Evolutionary conservation across 306 rosid genomes (phyloP).

Genomic region (Aeschynomene evenia): DNA sequence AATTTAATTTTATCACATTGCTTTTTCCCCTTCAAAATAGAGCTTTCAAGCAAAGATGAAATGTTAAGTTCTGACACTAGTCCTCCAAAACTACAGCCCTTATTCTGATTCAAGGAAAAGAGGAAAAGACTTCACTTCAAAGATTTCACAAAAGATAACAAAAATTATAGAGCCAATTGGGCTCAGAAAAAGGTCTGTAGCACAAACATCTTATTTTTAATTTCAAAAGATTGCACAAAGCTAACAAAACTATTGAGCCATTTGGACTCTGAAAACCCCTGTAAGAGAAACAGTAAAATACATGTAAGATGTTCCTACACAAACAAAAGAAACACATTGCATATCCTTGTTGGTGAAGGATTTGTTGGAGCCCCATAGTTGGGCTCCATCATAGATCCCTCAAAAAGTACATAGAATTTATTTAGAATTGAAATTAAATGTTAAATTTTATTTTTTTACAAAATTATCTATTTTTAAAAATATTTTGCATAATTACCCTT

Average conservation of each 20-base stretch:
- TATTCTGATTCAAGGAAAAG: neutral
- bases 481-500: too few species aligned
- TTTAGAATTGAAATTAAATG: too few species aligned
- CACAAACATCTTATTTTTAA: neutral
- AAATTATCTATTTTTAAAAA: too few species aligned
- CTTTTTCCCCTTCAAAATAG: neutral
- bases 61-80: neutral
- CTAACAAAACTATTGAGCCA: neutral
- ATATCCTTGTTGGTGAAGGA: too few species aligned
- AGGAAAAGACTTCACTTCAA: neutral
- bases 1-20: too few species aligned
- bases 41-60: neutral
- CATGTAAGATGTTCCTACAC: neutral
- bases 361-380: too few species aligned
- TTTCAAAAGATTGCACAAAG: neutral
- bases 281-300: slow-evolving; percentile 14
- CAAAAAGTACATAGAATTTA: too few species aligned
- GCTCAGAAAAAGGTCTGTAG: too few species aligned
- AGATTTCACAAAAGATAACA: neutral
- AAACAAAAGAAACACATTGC: neutral
- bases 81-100: neutral
- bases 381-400: too few species aligned
- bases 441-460: too few species aligned
- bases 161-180: neutral
- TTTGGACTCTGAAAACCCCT: neutral